phyloP scores from a whole-genome alignment of 805 yeast species.

The Sugiyamaella chiloensis region DNA sequence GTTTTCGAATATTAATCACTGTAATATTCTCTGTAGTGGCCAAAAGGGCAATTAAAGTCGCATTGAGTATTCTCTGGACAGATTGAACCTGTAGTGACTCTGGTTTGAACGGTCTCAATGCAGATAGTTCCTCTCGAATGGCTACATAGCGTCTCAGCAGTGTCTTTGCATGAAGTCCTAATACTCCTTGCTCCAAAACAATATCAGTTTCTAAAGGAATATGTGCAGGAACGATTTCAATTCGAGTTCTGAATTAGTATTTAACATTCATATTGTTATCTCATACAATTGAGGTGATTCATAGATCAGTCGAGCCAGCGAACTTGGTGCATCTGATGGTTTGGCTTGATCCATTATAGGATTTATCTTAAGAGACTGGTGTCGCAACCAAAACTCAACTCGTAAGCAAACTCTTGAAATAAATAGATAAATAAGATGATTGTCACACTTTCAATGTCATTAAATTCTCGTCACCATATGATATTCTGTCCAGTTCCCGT shows the following conservation, averaged over 20 bases:
- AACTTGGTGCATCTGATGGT: too few species aligned
- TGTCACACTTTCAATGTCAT: too few species aligned
- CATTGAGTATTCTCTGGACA: not conserved
- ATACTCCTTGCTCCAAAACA: conserved; percentile 21
- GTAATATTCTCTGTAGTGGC: conserved; percentile 32
- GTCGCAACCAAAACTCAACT: too few species aligned
- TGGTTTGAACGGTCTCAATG: not conserved
- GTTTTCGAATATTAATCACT: conserved; percentile 30
- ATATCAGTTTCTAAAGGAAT: conserved; percentile 2
- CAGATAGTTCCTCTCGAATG: conserved; percentile 12
- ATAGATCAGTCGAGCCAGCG: too few species aligned
- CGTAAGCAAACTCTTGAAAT: too few species aligned
- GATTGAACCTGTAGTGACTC: not conserved
- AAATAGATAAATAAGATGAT: too few species aligned
- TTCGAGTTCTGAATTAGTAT: conserved; percentile 11
- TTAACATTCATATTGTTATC: too few species aligned
- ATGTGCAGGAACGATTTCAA: conserved; percentile 16
- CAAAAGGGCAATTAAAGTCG: conserved; percentile 26
- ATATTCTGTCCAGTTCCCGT: too few species aligned
- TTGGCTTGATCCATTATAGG: too few species aligned
- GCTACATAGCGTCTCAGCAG: conserved; percentile 20
- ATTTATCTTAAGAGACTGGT: too few species aligned
- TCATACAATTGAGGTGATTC: too few species aligned
- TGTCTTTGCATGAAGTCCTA: conserved; percentile 25
- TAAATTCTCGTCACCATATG: too few species aligned